Conservation (phyloP, 352 stramenopile species). For the Phytophthora sp. region DNA sequence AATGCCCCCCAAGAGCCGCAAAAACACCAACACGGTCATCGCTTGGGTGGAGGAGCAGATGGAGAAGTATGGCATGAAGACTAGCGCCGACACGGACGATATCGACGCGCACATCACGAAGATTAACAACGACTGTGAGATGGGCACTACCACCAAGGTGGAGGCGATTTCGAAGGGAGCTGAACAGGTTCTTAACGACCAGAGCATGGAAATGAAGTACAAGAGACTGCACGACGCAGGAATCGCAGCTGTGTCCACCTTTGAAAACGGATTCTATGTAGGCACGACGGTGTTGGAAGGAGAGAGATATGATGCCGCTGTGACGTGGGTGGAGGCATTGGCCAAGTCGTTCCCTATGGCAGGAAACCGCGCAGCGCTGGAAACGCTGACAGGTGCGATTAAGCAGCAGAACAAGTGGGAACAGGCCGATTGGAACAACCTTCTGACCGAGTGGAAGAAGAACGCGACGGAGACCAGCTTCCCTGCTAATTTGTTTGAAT, state of each 20-base stretch:
- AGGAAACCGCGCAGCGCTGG: slow-evolving; percentile 59
- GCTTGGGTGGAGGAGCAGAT: slow-evolving; percentile 74
- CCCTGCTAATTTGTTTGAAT: slow-evolving; percentile 59
- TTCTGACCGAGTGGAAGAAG: slow-evolving; percentile 68
- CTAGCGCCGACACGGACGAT: slow-evolving; percentile 49
- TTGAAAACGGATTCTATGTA: slow-evolving; percentile 82
- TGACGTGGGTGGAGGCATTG: slow-evolving; percentile 69
- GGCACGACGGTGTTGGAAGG: slow-evolving; percentile 62
- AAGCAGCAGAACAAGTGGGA: slow-evolving; percentile 51
- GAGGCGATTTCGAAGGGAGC: slow-evolving; percentile 15
- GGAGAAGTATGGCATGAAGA: slow-evolving; percentile 50
- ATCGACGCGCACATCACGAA: slow-evolving; percentile 63
- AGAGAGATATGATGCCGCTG: slow-evolving; percentile 60
- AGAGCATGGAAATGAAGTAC: slow-evolving; percentile 63
- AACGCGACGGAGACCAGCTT: slow-evolving; percentile 58
- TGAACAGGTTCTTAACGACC: slow-evolving; percentile 37
- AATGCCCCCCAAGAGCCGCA: slow-evolving; percentile 43
- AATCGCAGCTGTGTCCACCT: slow-evolving; percentile 63
- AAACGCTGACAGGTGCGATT: slow-evolving; percentile 41
- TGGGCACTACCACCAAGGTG: slow-evolving; percentile 27
- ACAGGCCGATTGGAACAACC: slow-evolving; percentile 50
- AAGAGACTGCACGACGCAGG: slow-evolving; percentile 69
- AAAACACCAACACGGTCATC: slow-evolving; percentile 62
- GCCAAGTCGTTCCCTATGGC: slow-evolving; percentile 65
- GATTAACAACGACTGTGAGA: slow-evolving; percentile 52